Conservation (phyloP, 345 rosid species). For the Sonneratia caseolaris region DNA sequence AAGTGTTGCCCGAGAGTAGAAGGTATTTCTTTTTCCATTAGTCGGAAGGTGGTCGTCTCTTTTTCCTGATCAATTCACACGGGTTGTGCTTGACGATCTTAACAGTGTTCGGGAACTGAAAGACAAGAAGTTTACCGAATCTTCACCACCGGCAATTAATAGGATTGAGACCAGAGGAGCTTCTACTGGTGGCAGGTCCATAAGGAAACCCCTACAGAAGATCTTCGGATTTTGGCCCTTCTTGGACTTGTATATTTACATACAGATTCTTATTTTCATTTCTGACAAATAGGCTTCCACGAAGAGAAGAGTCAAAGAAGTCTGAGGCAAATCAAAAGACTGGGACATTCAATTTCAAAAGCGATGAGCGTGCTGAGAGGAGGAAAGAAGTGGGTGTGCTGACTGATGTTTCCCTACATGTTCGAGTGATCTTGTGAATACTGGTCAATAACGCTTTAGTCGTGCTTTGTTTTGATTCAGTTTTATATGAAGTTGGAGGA, state of each 20-base stretch:
- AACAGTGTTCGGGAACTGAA: slow-evolving; percentile 36
- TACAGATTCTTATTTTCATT: neutral
- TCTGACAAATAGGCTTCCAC: slow-evolving; percentile 30
- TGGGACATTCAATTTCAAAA: slow-evolving; percentile 43
- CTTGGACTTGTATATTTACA: neutral
- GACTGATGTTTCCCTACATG: neutral
- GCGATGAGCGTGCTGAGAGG: slow-evolving; percentile 65
- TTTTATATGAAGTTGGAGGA: slow-evolving; percentile 62
- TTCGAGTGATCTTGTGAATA: neutral
- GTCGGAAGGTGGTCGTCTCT: slow-evolving; percentile 7
- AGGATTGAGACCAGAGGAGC: slow-evolving; percentile 27
- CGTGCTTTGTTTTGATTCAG: slow-evolving; percentile 24
- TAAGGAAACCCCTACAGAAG: slow-evolving; percentile 3
- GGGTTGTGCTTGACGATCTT: slow-evolving; percentile 10
- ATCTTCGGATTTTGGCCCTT: neutral
- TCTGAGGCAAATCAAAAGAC: slow-evolving; percentile 29
- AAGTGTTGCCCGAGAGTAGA: slow-evolving; percentile 23
- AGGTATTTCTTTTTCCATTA: slow-evolving; percentile 32
- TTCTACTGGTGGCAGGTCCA: slow-evolving; percentile 39
- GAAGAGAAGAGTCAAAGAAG: slow-evolving; percentile 27
- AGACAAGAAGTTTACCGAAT: slow-evolving; percentile 32
- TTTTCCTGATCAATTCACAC: neutral
- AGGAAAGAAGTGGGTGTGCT: slow-evolving; percentile 60
- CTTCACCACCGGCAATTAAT: slow-evolving; percentile 23
- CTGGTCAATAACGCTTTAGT: neutral